phyloP scores from a whole-genome alignment of 139 green algal species.

The Asterochloris sp. region DNA sequence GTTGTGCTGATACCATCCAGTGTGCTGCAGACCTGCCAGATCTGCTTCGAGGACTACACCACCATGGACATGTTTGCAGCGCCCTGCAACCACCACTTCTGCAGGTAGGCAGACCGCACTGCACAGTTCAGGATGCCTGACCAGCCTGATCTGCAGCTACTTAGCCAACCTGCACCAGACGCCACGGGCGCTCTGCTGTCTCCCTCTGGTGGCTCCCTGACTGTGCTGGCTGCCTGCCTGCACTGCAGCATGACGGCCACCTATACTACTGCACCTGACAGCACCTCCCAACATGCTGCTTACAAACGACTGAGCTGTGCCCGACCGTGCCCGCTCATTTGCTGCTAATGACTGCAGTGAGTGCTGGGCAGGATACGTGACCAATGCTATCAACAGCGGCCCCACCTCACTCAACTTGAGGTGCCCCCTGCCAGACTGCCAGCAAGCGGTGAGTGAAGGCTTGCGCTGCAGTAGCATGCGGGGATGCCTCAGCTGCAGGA shows the following conservation, averaged over 20 bases:
- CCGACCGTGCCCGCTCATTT: too few relatives aligned
- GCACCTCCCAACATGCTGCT: too few relatives aligned
- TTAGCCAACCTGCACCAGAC: too few relatives aligned
- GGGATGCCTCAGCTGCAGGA: not conserved
- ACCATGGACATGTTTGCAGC: slow-evolving; percentile 44
- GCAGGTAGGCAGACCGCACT: slow-evolving; percentile 13
- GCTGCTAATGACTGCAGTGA: not conserved
- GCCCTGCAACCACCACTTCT: slow-evolving; percentile 73
- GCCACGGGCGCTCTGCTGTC: too few relatives aligned
- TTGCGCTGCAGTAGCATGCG: not conserved
- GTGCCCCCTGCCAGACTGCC: slow-evolving; percentile 64
- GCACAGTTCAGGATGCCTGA: too few relatives aligned
- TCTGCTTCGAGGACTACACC: slow-evolving; percentile 87
- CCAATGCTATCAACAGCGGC: slow-evolving; percentile 46
- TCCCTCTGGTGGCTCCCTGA: too few relatives aligned
- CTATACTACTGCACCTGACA: too few relatives aligned
- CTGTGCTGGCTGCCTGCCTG: too few relatives aligned
- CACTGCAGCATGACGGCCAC: too few relatives aligned
- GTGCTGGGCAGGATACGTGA: slow-evolving; percentile 74
- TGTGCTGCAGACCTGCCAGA: slow-evolving; percentile 64
- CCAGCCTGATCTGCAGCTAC: too few relatives aligned
- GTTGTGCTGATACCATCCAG: not conserved
- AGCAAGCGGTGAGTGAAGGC: slow-evolving; percentile 11
- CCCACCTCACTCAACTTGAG: slow-evolving; percentile 57
- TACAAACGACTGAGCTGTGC: too few relatives aligned